Evolutionary conservation across 345 rosid species (phyloP).

Genomic region (Syzygium aromaticum): DNA sequence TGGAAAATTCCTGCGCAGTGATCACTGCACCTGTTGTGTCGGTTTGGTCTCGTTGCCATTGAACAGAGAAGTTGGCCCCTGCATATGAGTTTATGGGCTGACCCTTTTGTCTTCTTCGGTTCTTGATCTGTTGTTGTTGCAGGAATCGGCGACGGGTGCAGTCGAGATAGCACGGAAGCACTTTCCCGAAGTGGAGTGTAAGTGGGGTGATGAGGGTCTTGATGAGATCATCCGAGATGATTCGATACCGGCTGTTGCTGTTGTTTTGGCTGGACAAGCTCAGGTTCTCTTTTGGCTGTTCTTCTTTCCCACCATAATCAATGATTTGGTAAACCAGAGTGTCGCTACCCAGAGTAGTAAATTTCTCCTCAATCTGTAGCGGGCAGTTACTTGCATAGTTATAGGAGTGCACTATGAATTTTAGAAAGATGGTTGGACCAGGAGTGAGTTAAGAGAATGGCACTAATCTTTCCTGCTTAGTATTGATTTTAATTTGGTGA

Average conservation of each 20-base stretch:
- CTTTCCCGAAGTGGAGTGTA: slow-evolving; percentile 66
- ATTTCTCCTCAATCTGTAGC: neutral
- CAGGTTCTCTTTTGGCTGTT: slow-evolving; percentile 36
- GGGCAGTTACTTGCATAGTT: neutral
- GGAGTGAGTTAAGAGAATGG: neutral
- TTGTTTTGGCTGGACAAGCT: slow-evolving; percentile 87
- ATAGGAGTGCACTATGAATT: neutral
- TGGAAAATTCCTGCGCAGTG: neutral
- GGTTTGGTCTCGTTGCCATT: neutral
- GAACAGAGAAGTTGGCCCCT: neutral
- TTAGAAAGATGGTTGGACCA: neutral
- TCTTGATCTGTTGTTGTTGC: neutral
- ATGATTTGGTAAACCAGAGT: neutral
- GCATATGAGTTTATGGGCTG: neutral
- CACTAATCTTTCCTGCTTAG: neutral
- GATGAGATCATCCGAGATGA: slow-evolving; percentile 55
- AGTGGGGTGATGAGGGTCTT: slow-evolving; percentile 86
- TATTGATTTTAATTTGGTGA: neutral
- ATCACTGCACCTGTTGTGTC: neutral
- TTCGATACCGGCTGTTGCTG: slow-evolving; percentile 70
- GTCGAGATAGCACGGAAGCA: slow-evolving; percentile 68
- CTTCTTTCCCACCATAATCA: neutral
- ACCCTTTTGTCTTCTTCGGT: neutral
- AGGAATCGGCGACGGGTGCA: slow-evolving; percentile 84
- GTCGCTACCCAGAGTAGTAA: neutral